These are phyloP conservation scores for Malania oleifera DNA, from an alignment of 164 flowering plant genomes.

Conservation along the genomic window DNA sequence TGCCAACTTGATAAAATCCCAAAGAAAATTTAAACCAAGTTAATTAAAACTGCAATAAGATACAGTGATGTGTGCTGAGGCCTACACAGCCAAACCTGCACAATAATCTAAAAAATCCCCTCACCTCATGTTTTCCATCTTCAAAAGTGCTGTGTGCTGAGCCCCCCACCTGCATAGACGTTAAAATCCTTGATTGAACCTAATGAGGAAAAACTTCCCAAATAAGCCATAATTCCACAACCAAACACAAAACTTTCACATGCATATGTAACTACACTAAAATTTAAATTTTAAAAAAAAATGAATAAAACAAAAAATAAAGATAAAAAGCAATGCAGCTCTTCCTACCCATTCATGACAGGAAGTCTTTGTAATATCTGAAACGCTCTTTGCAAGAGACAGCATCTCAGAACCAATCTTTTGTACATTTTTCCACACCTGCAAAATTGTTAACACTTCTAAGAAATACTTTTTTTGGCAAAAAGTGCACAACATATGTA, in stretches of 20 bases:
- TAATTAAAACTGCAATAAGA: not conserved
- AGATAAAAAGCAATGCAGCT: no score
- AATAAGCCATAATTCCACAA: no score
- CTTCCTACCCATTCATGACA: constrained; percentile 38
- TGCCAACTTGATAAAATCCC: not conserved
- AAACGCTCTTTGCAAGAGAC: constrained; percentile 54
- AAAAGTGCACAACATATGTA: no score
- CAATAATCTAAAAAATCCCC: not conserved
- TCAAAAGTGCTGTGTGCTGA: constrained; percentile 13
- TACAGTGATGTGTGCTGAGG: not conserved
- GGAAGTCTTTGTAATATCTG: constrained; percentile 42
- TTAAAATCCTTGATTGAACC: not conserved
- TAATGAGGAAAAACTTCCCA: no score
- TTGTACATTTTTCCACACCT: constrained; percentile 66
- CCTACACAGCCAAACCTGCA: not conserved
- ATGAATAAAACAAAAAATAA: no score
- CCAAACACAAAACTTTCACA: no score
- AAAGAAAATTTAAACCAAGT: constrained; percentile 1
- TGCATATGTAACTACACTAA: no score
- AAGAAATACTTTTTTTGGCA: no score
- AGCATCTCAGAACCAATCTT: constrained; percentile 55
- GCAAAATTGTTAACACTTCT: constrained; percentile 5
- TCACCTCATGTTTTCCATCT: constrained; percentile 36
- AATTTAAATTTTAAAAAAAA: no score
- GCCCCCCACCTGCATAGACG: constrained; percentile 27